Conservation (phyloP, 345 rosid species). For the Gossypium sturtianum region DNA sequence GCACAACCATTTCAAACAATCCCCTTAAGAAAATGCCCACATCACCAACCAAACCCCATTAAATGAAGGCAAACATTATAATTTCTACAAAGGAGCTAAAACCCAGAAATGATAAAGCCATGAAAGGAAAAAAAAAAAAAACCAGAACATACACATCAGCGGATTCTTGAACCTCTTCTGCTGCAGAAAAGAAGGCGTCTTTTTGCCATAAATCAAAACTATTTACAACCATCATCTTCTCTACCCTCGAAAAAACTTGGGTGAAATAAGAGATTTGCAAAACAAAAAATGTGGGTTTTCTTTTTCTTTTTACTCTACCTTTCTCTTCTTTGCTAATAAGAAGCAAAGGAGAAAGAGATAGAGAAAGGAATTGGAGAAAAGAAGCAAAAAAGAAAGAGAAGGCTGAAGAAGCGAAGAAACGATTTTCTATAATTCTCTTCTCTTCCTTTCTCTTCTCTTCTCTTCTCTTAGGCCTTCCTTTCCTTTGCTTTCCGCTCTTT, state of each 20-base stretch:
- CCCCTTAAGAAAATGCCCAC: background rate
- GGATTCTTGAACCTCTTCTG: conserved; percentile 91
- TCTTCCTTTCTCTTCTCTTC: background rate
- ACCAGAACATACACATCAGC: conserved; percentile 58
- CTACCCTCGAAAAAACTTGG: background rate
- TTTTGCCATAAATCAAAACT: conserved; percentile 85
- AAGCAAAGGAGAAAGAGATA: conserved; percentile 34
- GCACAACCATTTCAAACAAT: background rate
- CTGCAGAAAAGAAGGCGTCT: conserved; percentile 81
- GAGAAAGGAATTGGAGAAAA: conserved; percentile 22
- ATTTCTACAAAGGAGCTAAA: background rate
- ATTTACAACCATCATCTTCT: conserved; percentile 77
- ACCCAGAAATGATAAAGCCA: background rate
- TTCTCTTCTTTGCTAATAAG: conserved; percentile 16
- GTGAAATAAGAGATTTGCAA: background rate
- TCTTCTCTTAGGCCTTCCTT: background rate
- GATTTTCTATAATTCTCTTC: conserved; percentile 9
- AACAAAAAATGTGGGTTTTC: background rate
- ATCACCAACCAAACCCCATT: background rate
- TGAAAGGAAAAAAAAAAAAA: background rate
- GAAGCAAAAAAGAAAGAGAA: conserved; percentile 15
- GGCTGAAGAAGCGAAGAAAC: conserved; percentile 10
- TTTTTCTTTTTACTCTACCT: conserved; percentile 4
- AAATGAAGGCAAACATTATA: background rate
- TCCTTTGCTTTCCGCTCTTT: background rate